Percentiles rank a stretch among this genome's conserved stretches.
These are phyloP conservation scores for Boletus pseudo-olivaceus DNA, from an alignment of 768 basidiomycete species.

Conservation along the genomic window DNA sequence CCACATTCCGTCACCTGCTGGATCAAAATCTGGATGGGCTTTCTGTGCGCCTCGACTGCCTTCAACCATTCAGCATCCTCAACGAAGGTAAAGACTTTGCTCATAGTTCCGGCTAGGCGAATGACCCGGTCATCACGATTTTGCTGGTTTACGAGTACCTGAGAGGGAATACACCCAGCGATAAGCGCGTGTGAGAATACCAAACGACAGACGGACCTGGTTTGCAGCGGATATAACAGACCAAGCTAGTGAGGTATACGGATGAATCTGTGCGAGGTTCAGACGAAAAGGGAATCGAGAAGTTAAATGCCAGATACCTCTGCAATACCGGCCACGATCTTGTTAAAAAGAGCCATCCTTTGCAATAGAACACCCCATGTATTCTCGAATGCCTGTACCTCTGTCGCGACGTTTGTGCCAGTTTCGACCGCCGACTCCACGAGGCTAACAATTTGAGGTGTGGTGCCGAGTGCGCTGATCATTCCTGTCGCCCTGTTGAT, in stretches of 20 bases:
- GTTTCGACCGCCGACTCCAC: not conserved
- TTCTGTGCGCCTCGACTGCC: slow-evolving; percentile 4
- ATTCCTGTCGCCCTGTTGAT: slow-evolving; percentile 3
- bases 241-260: slow-evolving; percentile 17
- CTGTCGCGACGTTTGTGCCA: not conserved
- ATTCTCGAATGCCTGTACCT: slow-evolving; percentile 15
- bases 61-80: slow-evolving; percentile 9
- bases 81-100: slow-evolving; percentile 10
- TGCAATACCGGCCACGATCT: slow-evolving; percentile 8
- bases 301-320: slow-evolving; percentile 2
- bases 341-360: slow-evolving; percentile 13
- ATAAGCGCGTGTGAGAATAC: not conserved
- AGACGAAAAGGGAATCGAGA: not conserved
- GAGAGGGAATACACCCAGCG: not conserved
- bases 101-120: slow-evolving; percentile 19
- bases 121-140: slow-evolving; percentile 13
- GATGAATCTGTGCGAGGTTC: slow-evolving; percentile 13
- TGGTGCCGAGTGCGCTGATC: not conserved
- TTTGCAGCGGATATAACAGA: slow-evolving; percentile 22
- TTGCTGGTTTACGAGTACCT: slow-evolving; percentile 20
- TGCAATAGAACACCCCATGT: slow-evolving; percentile 15
- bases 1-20: slow-evolving; percentile 24
- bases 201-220: slow-evolving; percentile 3
- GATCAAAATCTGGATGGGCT: slow-evolving; percentile 8
- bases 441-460: not conserved